phyloP scores from a whole-genome alignment of 2,329 filamentous ascomycete species.

The Trichophyton equinum region DNA sequence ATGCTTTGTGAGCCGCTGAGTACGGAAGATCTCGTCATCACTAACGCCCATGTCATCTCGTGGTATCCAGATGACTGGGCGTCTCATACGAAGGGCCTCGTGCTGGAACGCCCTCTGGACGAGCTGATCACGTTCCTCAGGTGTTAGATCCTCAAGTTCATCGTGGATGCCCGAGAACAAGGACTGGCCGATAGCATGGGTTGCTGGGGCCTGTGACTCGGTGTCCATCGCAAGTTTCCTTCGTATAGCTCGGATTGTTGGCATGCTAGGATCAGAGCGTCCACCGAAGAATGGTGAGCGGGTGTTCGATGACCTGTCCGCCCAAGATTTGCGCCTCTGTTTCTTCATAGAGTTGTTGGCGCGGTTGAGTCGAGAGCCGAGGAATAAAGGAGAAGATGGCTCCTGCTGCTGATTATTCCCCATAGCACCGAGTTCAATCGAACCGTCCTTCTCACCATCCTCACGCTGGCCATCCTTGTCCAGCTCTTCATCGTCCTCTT shows the following conservation, averaged over 20 bases:
- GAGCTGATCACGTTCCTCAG: slow-evolving; percentile 73
- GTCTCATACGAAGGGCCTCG: slow-evolving; percentile 66
- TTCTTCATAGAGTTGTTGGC: slow-evolving; percentile 12
- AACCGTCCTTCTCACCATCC: slow-evolving; percentile 32
- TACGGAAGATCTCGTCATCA: slow-evolving; percentile 77
- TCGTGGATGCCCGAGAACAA: slow-evolving; percentile 81
- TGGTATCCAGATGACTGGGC: slow-evolving; percentile 89
- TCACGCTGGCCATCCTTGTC: slow-evolving; percentile 26
- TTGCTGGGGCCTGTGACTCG: slow-evolving; percentile 52
- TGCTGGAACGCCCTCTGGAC: slow-evolving; percentile 86
- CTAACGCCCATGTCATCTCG: slow-evolving; percentile 80
- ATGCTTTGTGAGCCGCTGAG: slow-evolving; percentile 58
- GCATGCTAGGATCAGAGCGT: slow-evolving; percentile 23
- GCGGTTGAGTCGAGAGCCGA: slow-evolving; percentile 15
- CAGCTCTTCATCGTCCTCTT: slow-evolving; percentile 40
- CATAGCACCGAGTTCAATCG: slow-evolving; percentile 33
- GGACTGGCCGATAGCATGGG: slow-evolving; percentile 56
- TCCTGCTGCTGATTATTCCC: slow-evolving; percentile 3
- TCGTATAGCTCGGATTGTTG: slow-evolving; percentile 23
- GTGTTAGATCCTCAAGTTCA: slow-evolving; percentile 86
- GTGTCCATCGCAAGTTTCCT: slow-evolving; percentile 41
- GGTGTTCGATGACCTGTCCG: slow-evolving; percentile 29
- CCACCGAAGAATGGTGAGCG: slow-evolving; percentile 30
- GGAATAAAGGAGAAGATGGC: slow-evolving; percentile 10
- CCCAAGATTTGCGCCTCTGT: slow-evolving; percentile 30